These are phyloP conservation scores for Alternaria arbusti DNA, from an alignment of 2,329 filamentous ascomycete genomes.

Conservation along the genomic window DNA sequence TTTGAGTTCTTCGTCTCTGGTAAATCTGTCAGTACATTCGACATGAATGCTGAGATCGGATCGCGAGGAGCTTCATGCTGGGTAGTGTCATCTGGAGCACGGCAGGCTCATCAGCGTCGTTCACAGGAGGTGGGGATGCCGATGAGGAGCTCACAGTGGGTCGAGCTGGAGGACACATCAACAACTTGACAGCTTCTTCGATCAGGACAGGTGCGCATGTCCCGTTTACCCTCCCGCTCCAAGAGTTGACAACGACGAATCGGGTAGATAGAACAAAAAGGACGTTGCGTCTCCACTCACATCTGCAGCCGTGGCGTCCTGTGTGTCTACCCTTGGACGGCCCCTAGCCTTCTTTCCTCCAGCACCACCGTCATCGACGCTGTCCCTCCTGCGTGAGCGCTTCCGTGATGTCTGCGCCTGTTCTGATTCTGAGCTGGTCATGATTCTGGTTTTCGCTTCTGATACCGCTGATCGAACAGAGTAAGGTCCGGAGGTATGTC, in stretches of 20 bases:
- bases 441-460: constrained; percentile 12
- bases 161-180: neutral
- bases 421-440: constrained; percentile 44
- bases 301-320: constrained; percentile 78
- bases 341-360: constrained; percentile 66
- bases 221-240: neutral
- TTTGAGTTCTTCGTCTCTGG: constrained; percentile 82
- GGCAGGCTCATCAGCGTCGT: neutral
- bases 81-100: neutral
- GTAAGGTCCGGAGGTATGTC: neutral
- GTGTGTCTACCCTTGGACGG: constrained; percentile 75
- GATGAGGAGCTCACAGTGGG: neutral
- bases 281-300: constrained; percentile 59
- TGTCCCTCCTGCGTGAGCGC: constrained; percentile 37
- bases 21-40: constrained; percentile 14
- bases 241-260: neutral
- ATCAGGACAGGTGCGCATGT: neutral
- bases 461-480: neutral
- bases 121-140: neutral
- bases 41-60: neutral
- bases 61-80: neutral
- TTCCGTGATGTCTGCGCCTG: constrained; percentile 38
- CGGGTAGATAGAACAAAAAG: neutral
- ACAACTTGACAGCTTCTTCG: neutral
- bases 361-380: constrained; percentile 31